A percentile compares a stretch with the other conserved stretches of the same genome.
Conservation (phyloP, 1,284 basidiomycete genomes). For the Cystobasidium pallidum region DNA sequence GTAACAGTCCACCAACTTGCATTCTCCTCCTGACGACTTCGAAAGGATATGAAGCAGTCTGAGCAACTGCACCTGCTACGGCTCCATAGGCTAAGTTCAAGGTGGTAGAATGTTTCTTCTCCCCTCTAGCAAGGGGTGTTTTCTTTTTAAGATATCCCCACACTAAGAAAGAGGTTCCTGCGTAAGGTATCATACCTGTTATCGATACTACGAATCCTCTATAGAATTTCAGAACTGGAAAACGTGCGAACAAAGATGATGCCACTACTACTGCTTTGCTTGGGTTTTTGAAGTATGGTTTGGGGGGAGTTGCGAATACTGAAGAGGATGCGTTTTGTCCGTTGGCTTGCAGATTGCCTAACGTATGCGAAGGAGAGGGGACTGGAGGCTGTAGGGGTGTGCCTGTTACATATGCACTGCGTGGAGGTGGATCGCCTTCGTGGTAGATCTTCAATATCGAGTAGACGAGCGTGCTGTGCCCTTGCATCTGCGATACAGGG, state of each 20-base stretch:
- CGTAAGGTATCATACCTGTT: conserved; percentile 92
- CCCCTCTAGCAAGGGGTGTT: conserved; percentile 1
- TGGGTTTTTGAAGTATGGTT: conserved; percentile 57
- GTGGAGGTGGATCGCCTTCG: conserved; percentile 61
- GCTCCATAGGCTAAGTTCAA: conserved; percentile 78
- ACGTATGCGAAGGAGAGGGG: conserved; percentile 43
- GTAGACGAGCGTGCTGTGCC: conserved; percentile 63
- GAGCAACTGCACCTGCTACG: conserved; percentile 82
- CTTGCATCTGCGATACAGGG: conserved; percentile 32
- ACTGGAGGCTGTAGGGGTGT: conserved; percentile 44
- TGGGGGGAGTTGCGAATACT: conserved; percentile 53
- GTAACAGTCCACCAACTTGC: conserved; percentile 89
- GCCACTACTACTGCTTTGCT: conserved; percentile 51
- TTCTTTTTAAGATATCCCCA: conserved; percentile 81
- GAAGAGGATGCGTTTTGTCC: conserved; percentile 23
- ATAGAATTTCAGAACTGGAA: conserved; percentile 86
- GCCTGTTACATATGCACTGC: conserved; percentile 24
- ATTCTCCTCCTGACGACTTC: conserved; percentile 91
- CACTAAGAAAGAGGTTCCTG: conserved; percentile 90
- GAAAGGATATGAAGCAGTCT: conserved; percentile 94
- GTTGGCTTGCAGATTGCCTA: conserved; percentile 35
- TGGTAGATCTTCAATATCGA: conserved; percentile 71
- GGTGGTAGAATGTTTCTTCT: conserved; percentile 57
- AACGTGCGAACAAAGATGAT: conserved; percentile 56
- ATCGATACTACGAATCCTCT: conserved; percentile 93